Base-by-base conservation (phyloP, 345 rosid genomes). In the Clausena lansium region DNA sequence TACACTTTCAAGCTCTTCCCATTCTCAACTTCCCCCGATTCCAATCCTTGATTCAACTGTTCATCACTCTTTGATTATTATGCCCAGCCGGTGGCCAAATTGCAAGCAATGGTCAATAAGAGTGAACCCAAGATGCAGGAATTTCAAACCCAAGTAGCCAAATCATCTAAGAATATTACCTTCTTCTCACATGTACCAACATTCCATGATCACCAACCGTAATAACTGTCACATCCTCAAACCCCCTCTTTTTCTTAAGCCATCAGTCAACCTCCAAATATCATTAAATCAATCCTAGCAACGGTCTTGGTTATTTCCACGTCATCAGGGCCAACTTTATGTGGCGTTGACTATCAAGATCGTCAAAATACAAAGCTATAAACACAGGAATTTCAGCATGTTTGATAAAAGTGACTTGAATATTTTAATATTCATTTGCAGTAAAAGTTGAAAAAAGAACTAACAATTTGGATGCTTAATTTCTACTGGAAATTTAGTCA, bases 131-230 rank as follows among this genome's bases (percentile, higher is more conserved):
- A 7, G 79, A 81, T 0, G 81, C 66, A 0, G 97, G 96, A 70
- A 95, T 85, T 54, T 84, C 73, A 41, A 58, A 93, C 81, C 94
- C 94, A 92, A 65, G 91, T 62, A 24, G 87, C 88, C 78, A 95
- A 90, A 86, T 93, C 97, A 69, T 93, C 94, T 3, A 93, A 70
- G 50, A 85, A 86, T 15, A 95, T 81, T 63, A 93, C 38, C 83
- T 91, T 95, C 63, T 88, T 88, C 74, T 95, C 99, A 67, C 99
- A 93, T 24, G 96, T 93, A 50, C 96, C 36, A 91, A 98, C 97
- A 95, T 93, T 35, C 99, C 96, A 82, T 93, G 99, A 84, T 93
- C 99, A 80, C 99, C 98, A 13, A 93, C 96, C 94, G 93, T 83
- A 64, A 93, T 87, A 81, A 95, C 80, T 63, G 79, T 85, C 77